Evolutionary conservation across 306 rosid genomes (phyloP).

Genomic region (Prunus persica): DNA sequence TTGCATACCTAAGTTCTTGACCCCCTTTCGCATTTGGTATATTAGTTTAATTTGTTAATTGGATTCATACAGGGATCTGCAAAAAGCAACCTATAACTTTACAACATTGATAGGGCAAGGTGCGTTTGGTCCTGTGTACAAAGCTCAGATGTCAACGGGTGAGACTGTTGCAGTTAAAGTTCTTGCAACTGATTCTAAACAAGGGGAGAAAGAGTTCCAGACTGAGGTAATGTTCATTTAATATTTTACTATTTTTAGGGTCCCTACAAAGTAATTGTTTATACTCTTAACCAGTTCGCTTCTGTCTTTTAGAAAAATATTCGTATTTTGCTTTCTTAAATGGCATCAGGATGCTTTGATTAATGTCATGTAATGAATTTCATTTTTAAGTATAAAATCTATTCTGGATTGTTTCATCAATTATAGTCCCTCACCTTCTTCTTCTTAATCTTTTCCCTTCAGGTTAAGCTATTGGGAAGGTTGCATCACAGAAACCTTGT

Average conservation of each 20-base stretch:
- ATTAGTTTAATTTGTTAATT: conserved; percentile 6
- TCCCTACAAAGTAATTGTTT: not conserved
- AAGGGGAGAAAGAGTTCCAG: conserved; percentile 96
- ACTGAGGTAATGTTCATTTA: conserved; percentile 62
- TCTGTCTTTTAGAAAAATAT: not conserved
- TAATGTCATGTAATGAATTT: conserved; percentile 1
- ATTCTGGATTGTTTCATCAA: not conserved
- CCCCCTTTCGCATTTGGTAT: not conserved
- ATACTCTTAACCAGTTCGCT: not conserved
- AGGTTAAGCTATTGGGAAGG: conserved; percentile 96
- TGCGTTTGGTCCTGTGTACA: conserved; percentile 97
- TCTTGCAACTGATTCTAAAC: conserved; percentile 94
- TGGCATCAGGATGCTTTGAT: not conserved
- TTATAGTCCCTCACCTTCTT: conserved; percentile 15
- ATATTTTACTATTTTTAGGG: not conserved
- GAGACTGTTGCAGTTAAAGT: conserved; percentile 95
- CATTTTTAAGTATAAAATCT: conserved; percentile 11
- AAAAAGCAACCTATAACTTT: conserved; percentile 84
- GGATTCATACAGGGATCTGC: conserved; percentile 71
- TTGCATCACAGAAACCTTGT: conserved; percentile 94
- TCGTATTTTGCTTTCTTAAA: not conserved
- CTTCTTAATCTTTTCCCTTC: not conserved
- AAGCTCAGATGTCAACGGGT: conserved; percentile 90
- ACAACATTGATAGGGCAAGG: conserved; percentile 97
- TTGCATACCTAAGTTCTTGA: conserved; percentile 6